phyloP scores from a whole-genome alignment of 2,329 filamentous ascomycete genomes.

The Corniculantispora saksenae region DNA sequence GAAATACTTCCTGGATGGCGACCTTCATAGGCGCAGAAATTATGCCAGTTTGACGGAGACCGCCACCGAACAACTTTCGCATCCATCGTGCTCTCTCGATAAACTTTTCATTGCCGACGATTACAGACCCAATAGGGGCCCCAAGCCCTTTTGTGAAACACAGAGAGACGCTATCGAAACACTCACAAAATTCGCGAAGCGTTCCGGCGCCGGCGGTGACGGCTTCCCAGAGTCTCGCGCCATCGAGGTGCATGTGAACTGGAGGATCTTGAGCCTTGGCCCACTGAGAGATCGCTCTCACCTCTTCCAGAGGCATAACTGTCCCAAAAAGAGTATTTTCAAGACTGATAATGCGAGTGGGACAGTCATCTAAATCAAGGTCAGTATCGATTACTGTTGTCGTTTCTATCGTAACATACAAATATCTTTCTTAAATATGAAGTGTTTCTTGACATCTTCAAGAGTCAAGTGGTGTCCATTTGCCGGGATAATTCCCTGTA shows the following conservation, averaged over 20 bases:
- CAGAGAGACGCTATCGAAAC: slow-evolving; percentile 74
- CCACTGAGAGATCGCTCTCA: slow-evolving; percentile 57
- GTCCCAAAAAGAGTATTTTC: slow-evolving; percentile 85
- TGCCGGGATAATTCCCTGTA: too few relatives aligned
- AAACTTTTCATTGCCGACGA: slow-evolving; percentile 53
- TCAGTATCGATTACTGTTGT: too few relatives aligned
- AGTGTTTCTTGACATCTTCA: too few relatives aligned
- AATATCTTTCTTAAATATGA: too few relatives aligned
- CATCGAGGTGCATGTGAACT: slow-evolving; percentile 77
- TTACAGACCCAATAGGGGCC: slow-evolving; percentile 75
- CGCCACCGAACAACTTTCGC: slow-evolving; percentile 75
- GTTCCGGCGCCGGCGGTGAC: slow-evolving; percentile 68
- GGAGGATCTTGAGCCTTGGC: too few relatives aligned
- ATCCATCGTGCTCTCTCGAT: slow-evolving; percentile 44
- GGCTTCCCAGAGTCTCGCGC: slow-evolving; percentile 80
- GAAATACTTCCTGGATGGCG: slow-evolving; percentile 59
- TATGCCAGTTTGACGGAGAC: slow-evolving; percentile 71
- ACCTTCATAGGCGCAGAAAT: slow-evolving; percentile 71
- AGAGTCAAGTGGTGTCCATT: too few relatives aligned
- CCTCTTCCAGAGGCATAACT: slow-evolving; percentile 74
- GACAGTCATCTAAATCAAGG: too few relatives aligned
- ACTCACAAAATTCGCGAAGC: slow-evolving; percentile 64
- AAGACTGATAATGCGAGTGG: slow-evolving; percentile 77
- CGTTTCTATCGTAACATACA: too few relatives aligned
- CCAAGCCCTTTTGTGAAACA: slow-evolving; percentile 84